These are phyloP conservation scores for Porphyra umbilicalis DNA, from an alignment of 31 red algal genomes.

Conservation along the genomic window DNA sequence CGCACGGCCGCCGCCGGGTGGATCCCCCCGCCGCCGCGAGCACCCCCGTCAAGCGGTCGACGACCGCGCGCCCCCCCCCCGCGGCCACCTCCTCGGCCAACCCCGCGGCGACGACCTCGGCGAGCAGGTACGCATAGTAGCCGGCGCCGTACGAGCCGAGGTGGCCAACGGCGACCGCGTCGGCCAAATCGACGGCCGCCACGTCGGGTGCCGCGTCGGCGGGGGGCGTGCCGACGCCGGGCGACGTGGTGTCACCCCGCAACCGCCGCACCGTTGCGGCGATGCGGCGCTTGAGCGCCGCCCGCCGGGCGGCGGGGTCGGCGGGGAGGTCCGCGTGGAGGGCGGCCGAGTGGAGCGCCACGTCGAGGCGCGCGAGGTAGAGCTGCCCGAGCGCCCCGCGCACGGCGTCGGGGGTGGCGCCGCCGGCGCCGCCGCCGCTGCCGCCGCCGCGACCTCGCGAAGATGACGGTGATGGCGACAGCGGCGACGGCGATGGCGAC, in stretches of 20 bases:
- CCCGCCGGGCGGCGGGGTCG: neutral
- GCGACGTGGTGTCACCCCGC: neutral
- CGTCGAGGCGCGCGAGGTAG: neutral
- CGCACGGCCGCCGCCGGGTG: too few relatives aligned
- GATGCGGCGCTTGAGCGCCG: neutral
- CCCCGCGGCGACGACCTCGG: conserved; percentile 19
- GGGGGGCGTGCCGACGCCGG: neutral
- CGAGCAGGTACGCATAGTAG: conserved; percentile 30
- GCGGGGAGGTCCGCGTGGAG: neutral
- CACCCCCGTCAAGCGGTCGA: neutral
- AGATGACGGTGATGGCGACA: neutral
- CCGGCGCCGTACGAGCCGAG: conserved; percentile 13
- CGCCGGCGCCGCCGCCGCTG: neutral
- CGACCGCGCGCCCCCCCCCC: neutral
- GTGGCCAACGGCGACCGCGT: neutral
- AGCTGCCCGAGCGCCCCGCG: neutral
- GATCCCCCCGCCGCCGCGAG: too few relatives aligned
- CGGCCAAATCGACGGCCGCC: neutral
- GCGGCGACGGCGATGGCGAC: neutral
- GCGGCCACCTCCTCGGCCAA: neutral
- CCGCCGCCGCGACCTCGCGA: too few relatives aligned
- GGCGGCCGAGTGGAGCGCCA: neutral
- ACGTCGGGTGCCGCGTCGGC: neutral
- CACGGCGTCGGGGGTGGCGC: neutral
- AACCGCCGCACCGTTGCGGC: neutral